Evolutionary conservation across 768 basidiomycete genomes (phyloP).

Genomic region (Xanthoconium stramineum): DNA sequence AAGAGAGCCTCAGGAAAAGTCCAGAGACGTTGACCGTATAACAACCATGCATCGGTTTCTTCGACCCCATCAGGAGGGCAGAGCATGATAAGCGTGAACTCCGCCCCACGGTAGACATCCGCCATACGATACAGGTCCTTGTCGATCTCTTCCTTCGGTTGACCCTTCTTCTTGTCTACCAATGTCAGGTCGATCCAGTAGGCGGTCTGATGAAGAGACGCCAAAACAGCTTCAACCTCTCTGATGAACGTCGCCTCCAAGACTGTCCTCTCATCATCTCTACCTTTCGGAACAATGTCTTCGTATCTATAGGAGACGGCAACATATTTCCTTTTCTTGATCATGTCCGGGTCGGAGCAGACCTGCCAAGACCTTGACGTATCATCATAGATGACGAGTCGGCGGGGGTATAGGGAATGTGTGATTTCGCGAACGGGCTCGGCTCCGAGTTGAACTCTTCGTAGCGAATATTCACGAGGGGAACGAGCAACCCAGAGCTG

Average conservation of each 20-base stretch:
- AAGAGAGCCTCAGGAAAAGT: slow-evolving; percentile 15
- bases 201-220: slow-evolving; percentile 9
- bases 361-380: not conserved
- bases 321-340: slow-evolving; percentile 14
- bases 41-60: too few relatives aligned
- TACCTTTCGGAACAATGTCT: not conserved
- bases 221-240: not conserved
- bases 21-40: not conserved
- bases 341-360: not conserved
- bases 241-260: slow-evolving; percentile 1
- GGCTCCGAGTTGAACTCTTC: not conserved
- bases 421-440: slow-evolving; percentile 10
- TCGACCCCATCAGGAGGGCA: too few relatives aligned
- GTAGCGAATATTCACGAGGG: slow-evolving; percentile 21
- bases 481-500: slow-evolving; percentile 26
- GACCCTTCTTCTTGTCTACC: too few relatives aligned
- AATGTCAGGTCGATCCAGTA: slow-evolving; percentile 11
- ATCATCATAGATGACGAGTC: slow-evolving; percentile 15
- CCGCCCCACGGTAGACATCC: too few relatives aligned
- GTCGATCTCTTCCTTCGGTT: too few relatives aligned
- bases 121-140: too few relatives aligned
- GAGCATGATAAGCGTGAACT: too few relatives aligned
- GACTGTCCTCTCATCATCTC: too few relatives aligned
- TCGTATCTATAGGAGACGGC: too few relatives aligned
- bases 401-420: slow-evolving; percentile 12